Evolutionary conservation across 345 rosid genomes (phyloP).

Genomic region (Hirschfeldia incana): DNA sequence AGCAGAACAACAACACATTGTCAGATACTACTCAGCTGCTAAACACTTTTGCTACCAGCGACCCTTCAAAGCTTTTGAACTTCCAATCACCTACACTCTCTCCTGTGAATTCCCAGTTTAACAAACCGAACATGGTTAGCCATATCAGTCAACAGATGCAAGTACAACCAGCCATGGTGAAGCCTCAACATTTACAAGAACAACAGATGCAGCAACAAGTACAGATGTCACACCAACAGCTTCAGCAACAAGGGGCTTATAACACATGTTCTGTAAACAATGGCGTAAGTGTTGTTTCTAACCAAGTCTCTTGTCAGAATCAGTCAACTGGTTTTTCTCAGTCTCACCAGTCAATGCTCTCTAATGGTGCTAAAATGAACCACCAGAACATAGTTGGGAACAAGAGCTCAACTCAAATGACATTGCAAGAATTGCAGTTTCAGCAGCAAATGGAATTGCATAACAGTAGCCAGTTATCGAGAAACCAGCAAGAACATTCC

Average conservation of each 20-base stretch:
- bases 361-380: slow-evolving; percentile 47
- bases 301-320: slow-evolving; percentile 44
- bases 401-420: slow-evolving; percentile 55
- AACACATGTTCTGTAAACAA: slow-evolving; percentile 44
- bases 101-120: slow-evolving; percentile 59
- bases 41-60: slow-evolving; percentile 58
- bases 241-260: slow-evolving; percentile 40
- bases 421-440: slow-evolving; percentile 62
- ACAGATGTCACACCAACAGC: slow-evolving; percentile 48
- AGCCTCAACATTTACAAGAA: slow-evolving; percentile 83
- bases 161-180: slow-evolving; percentile 51
- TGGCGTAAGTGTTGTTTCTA: slow-evolving; percentile 44
- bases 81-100: slow-evolving; percentile 69
- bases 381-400: slow-evolving; percentile 46
- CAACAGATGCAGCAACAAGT: slow-evolving; percentile 48
- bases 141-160: slow-evolving; percentile 60
- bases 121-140: slow-evolving; percentile 54
- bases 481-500: slow-evolving; percentile 68
- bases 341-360: slow-evolving; percentile 52
- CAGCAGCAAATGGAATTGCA: slow-evolving; percentile 66
- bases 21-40: slow-evolving; percentile 56
- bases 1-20: slow-evolving; percentile 58
- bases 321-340: slow-evolving; percentile 38
- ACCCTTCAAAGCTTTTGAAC: slow-evolving; percentile 80
- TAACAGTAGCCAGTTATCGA: slow-evolving; percentile 51